Evolutionary conservation across 257 asterid species (phyloP).

Genomic region (Orobanche coerulescens): DNA sequence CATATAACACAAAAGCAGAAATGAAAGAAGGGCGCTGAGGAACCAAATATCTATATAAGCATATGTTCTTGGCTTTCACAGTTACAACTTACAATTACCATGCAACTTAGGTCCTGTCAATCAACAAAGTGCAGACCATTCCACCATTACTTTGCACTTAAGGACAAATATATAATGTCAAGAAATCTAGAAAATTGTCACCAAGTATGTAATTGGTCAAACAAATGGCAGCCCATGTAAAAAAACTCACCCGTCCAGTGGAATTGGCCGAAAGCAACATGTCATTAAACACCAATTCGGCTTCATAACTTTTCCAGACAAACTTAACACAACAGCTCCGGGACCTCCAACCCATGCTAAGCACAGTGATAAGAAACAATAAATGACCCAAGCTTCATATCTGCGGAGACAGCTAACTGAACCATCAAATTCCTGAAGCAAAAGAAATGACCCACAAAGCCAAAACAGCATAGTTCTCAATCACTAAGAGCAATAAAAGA

Average conservation of each 20-base stretch:
- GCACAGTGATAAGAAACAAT: constrained; percentile 93
- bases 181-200: not conserved
- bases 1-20: constrained; percentile 1
- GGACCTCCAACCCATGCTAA: constrained; percentile 99
- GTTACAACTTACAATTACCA: not conserved
- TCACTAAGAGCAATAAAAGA: constrained; percentile 6
- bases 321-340: constrained; percentile 91
- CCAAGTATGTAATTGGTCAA: constrained; percentile 5
- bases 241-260: constrained; percentile 83
- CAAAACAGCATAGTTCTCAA: not conserved
- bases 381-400: constrained; percentile 99
- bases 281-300: constrained; percentile 94
- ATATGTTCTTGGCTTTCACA: constrained; percentile 14
- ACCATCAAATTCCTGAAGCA: constrained; percentile 4
- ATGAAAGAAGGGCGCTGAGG: not conserved
- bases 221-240: constrained; percentile 8
- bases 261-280: constrained; percentile 84
- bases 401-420: constrained; percentile 40
- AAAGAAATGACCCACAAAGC: constrained; percentile 14
- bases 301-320: constrained; percentile 73
- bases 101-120: not conserved
- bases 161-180: constrained; percentile 6
- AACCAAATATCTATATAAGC: constrained; percentile 14
- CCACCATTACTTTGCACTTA: not conserved
- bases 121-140: constrained; percentile 1